phyloP scores from a whole-genome alignment of 2,329 filamentous ascomycete genomes.

The Venturia asperata region DNA sequence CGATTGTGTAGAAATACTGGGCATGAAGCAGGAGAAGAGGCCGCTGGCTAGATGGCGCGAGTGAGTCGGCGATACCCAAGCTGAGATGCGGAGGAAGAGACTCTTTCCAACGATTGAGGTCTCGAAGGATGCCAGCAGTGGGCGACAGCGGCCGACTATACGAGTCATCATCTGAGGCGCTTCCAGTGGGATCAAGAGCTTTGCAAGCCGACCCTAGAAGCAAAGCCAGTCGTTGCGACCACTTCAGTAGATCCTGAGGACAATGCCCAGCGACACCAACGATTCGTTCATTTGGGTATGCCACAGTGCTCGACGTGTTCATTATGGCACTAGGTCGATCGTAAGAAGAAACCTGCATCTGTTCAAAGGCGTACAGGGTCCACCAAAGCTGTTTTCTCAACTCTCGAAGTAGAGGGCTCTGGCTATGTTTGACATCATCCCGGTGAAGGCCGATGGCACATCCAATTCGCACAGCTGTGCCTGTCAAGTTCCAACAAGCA shows the following conservation, averaged over 20 bases:
- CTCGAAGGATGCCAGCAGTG: conserved; percentile 33
- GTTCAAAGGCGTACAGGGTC: conserved; percentile 32
- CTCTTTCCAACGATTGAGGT: conserved; percentile 35
- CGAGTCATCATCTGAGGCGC: conserved; percentile 28
- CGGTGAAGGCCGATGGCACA: conserved; percentile 40
- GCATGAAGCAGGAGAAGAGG: conserved; percentile 35
- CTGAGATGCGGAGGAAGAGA: conserved; percentile 34
- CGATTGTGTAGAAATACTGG: conserved; percentile 36
- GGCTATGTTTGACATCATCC: conserved; percentile 32
- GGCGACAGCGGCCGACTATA: conserved; percentile 35
- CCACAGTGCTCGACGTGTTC: conserved; percentile 31
- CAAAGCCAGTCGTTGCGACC: conserved; percentile 33
- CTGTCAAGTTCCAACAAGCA: conserved; percentile 40
- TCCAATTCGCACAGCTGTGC: conserved; percentile 39
- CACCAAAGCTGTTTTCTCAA: conserved; percentile 31
- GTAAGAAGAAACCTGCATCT: conserved; percentile 39
- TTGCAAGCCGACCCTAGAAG: conserved; percentile 35
- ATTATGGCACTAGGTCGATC: conserved; percentile 41
- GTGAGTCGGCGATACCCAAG: conserved; percentile 29
- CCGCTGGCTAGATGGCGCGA: conserved; percentile 32
- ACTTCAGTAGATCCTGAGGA: conserved; percentile 35
- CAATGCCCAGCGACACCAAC: conserved; percentile 29
- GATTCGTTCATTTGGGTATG: conserved; percentile 33
- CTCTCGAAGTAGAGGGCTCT: conserved; percentile 31
- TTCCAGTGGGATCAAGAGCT: conserved; percentile 30